These are phyloP conservation scores for Cymodocea nodosa DNA, from an alignment of 116 monocot genomes.

Conservation along the genomic window DNA sequence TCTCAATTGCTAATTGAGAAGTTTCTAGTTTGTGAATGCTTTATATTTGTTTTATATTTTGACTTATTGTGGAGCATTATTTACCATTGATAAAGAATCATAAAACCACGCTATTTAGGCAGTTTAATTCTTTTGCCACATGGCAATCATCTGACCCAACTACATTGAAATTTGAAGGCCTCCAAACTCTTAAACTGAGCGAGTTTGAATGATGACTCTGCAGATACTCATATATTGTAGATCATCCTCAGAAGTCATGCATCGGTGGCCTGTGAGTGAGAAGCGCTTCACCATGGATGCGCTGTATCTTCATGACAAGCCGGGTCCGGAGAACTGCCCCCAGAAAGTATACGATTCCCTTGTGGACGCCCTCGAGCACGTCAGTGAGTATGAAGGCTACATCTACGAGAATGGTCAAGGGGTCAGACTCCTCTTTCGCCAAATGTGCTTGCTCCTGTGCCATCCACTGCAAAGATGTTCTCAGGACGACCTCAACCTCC, in stretches of 20 bases:
- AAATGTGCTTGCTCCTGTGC: slow-evolving; percentile 49
- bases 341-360: slow-evolving; percentile 74
- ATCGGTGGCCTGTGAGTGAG: slow-evolving; percentile 58
- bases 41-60: no score
- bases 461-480: slow-evolving; percentile 78
- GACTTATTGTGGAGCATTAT: no score
- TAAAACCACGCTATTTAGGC: no score
- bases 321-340: slow-evolving; percentile 75
- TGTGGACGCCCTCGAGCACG: slow-evolving; percentile 71
- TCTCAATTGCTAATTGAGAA: no score
- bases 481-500: slow-evolving; percentile 78
- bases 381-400: slow-evolving; percentile 76
- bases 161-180: background rate
- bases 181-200: background rate
- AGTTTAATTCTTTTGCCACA: background rate
- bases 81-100: no score
- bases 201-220: background rate
- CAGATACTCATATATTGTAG: slow-evolving; percentile 87
- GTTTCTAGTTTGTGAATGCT: no score
- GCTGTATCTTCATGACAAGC: slow-evolving; percentile 90
- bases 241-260: slow-evolving; percentile 48
- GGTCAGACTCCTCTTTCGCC: slow-evolving; percentile 35
- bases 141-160: background rate
- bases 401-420: slow-evolving; percentile 67
- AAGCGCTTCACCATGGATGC: slow-evolving; percentile 80